phyloP scores from a whole-genome alignment of 2,329 filamentous ascomycete genomes.

The Microascus cirrosus region DNA sequence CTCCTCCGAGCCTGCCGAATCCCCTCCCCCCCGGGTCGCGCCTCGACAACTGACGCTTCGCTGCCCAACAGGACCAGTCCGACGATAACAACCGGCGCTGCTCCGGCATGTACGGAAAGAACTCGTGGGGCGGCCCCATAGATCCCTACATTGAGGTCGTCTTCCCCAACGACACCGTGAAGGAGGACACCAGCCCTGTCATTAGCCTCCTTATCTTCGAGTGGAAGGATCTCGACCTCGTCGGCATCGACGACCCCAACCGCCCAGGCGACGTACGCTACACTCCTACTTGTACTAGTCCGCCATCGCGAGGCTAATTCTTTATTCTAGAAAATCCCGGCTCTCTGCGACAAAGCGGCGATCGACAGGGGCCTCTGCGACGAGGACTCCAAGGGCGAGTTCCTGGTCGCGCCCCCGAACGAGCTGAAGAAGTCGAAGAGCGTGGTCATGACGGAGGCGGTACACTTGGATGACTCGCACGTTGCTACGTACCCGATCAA shows the following conservation, averaged over 20 bases:
- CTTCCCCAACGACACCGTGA: conserved; percentile 52
- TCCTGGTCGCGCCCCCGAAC: conserved; percentile 69
- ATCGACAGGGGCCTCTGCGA: not conserved
- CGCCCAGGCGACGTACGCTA: conserved; percentile 36
- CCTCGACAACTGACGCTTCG: conserved; percentile 1
- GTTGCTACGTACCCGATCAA: conserved; percentile 73
- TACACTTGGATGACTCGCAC: conserved; percentile 67
- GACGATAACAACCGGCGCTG: conserved; percentile 74
- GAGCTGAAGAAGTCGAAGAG: conserved; percentile 50
- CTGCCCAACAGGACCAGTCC: conserved; percentile 52
- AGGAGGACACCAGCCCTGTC: conserved; percentile 53
- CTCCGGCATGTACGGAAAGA: conserved; percentile 87
- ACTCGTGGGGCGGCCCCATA: conserved; percentile 74
- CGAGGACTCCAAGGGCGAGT: conserved; percentile 52
- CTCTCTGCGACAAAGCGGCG: conserved; percentile 58
- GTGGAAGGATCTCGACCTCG: conserved; percentile 73
- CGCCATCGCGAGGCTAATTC: not conserved
- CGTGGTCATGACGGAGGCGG: conserved; percentile 65
- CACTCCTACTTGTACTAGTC: conserved; percentile 2
- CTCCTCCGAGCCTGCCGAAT: conserved; percentile 2
- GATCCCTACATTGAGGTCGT: conserved; percentile 85
- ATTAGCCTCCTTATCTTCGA: conserved; percentile 88
- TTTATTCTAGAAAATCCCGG: conserved; percentile 21
- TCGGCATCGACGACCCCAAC: conserved; percentile 55
- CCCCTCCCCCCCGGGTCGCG: conserved; percentile 5